Conservation (phyloP, 202 grass and related monocot genomes). For the Elaeis oleifera region DNA sequence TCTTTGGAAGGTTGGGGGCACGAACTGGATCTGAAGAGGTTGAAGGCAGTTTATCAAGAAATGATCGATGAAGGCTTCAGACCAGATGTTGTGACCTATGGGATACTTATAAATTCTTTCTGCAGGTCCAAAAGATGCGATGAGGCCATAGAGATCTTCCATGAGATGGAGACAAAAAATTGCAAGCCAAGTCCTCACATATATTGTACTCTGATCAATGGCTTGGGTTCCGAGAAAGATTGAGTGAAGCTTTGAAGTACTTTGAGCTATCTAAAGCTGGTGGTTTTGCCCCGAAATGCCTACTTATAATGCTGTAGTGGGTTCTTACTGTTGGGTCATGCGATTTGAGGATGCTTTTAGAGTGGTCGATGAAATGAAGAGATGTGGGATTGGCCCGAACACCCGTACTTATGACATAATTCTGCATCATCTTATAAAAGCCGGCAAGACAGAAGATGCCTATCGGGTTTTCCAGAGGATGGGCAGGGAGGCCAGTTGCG, state of each 20-base stretch:
- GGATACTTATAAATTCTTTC: constrained; percentile 60
- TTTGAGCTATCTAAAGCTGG: constrained; percentile 61
- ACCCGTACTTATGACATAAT: constrained; percentile 60
- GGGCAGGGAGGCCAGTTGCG: constrained; percentile 32
- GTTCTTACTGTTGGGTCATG: constrained; percentile 51
- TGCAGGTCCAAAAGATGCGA: constrained; percentile 55
- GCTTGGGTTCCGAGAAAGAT: constrained; percentile 49
- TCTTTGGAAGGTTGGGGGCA: constrained; percentile 75
- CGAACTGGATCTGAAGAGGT: constrained; percentile 45
- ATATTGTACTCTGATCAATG: constrained; percentile 74
- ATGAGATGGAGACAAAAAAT: constrained; percentile 46
- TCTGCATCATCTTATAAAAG: constrained; percentile 58
- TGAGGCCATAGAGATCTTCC: constrained; percentile 61
- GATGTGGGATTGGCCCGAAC: constrained; percentile 51
- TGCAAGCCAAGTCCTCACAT: constrained; percentile 68
- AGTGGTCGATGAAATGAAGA: constrained; percentile 65
- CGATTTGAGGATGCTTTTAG: constrained; percentile 62
- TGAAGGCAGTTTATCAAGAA: constrained; percentile 54
- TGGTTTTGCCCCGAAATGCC: constrained; percentile 52
- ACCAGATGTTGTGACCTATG: constrained; percentile 59
- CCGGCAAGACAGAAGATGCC: constrained; percentile 44
- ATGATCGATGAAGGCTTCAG: constrained; percentile 54
- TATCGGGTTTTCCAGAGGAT: constrained; percentile 50
- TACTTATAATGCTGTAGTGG: constrained; percentile 72
- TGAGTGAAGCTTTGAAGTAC: constrained; percentile 68